Percentiles rank a stretch among this genome's conserved stretches.
Evolutionary conservation across 805 yeast species (phyloP).

Genomic region (Cyberlindnera maritima): DNA sequence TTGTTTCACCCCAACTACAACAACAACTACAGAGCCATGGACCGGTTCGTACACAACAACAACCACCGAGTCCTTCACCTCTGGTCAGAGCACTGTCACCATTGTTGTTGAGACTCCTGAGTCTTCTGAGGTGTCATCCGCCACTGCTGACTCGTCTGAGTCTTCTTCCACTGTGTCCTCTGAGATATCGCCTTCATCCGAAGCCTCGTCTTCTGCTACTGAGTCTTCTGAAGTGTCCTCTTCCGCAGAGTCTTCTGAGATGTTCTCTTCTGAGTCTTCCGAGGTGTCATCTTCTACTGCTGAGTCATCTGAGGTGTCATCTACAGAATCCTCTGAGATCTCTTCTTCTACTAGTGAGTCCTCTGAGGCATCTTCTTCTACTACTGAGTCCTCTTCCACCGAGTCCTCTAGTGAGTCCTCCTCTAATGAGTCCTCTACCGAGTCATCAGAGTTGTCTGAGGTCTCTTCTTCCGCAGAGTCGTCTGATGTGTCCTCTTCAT

Average conservation of each 20-base stretch:
- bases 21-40: neutral
- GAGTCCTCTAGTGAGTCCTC: neutral
- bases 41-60: conserved; percentile 1
- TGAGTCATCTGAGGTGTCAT: neutral
- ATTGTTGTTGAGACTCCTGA: neutral
- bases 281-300: too few relatives aligned
- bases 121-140: neutral
- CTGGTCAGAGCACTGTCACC: neutral
- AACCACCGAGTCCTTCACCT: neutral
- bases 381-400: neutral
- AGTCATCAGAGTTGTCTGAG: neutral
- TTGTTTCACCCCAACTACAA: neutral
- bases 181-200: too few relatives aligned
- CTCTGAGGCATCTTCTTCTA: neutral
- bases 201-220: too few relatives aligned
- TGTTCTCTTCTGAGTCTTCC: neutral
- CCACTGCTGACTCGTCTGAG: neutral
- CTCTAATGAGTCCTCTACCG: neutral
- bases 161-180: too few relatives aligned
- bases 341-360: neutral
- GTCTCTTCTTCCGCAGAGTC: neutral
- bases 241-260: too few relatives aligned
- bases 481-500: neutral
- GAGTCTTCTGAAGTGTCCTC: too few relatives aligned
- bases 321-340: neutral